Conservation (phyloP, 2,329 filamentous ascomycete genomes). For the Scytalidium lignicola region DNA sequence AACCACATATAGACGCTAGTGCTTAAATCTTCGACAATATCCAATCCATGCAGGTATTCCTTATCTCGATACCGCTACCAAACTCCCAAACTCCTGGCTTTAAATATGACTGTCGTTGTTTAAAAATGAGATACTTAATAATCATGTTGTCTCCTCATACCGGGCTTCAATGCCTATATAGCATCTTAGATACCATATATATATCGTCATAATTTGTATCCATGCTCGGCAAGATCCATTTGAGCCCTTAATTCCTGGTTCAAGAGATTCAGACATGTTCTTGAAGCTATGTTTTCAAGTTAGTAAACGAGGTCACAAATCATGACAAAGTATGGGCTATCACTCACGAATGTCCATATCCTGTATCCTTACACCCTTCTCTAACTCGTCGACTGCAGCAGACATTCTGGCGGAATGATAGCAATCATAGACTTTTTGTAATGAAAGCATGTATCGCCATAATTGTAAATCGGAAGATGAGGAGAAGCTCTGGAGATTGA, state of each 20-base stretch:
- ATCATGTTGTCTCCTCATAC: too few relatives aligned
- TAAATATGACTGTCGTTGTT: too few relatives aligned
- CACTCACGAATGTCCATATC: conserved; percentile 22
- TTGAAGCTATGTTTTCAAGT: conserved; percentile 15
- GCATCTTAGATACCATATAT: too few relatives aligned
- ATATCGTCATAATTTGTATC: background rate
- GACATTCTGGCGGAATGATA: conserved; percentile 27
- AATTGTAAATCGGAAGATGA: conserved; percentile 15
- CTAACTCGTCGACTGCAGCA: conserved; percentile 25
- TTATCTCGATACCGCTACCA: too few relatives aligned
- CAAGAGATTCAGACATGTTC: conserved; percentile 25
- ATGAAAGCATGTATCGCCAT: conserved; percentile 23
- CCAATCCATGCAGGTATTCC: too few relatives aligned
- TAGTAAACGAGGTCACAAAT: background rate
- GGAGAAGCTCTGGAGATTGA: background rate
- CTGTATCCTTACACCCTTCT: conserved; percentile 16
- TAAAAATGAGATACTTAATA: too few relatives aligned
- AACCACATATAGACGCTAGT: too few relatives aligned
- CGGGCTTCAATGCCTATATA: too few relatives aligned
- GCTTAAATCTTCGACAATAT: too few relatives aligned
- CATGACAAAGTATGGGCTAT: background rate
- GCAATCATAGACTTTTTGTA: conserved; percentile 26
- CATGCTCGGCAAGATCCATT: conserved; percentile 9
- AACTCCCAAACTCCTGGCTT: too few relatives aligned
- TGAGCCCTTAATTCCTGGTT: conserved; percentile 23